Percentiles rank a stretch among this genome's conserved stretches.
Conservation (phyloP, 2,329 filamentous ascomycete species). For the Fusarium poae region DNA sequence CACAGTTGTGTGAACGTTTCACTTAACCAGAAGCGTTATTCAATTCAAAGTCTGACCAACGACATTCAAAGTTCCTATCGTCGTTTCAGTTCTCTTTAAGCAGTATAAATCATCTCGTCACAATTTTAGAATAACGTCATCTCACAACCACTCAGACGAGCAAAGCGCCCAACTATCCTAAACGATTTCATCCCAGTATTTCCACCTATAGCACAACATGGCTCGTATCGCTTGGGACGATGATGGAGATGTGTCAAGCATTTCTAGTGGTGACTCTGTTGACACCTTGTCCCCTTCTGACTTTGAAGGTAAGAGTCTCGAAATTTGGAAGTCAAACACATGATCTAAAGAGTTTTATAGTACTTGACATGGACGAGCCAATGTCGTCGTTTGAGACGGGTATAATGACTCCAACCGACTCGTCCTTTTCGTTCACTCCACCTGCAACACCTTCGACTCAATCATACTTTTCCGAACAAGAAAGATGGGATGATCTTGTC, state of each 20-base stretch:
- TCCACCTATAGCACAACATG: background rate
- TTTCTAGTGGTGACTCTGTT: background rate
- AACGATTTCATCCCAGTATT: background rate
- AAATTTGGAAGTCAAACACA: accelerated
- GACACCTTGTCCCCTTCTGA: background rate
- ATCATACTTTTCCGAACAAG: background rate
- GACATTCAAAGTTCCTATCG: background rate
- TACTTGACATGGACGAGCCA: background rate
- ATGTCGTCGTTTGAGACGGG: background rate
- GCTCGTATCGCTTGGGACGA: background rate
- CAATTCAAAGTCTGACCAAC: too few relatives aligned
- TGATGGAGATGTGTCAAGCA: background rate
- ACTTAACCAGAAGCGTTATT: too few relatives aligned
- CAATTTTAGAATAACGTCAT: background rate
- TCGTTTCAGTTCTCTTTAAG: background rate
- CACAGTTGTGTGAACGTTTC: too few relatives aligned
- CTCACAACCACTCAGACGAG: too few relatives aligned
- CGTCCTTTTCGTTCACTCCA: background rate
- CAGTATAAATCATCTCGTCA: background rate
- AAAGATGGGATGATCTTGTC: background rate
- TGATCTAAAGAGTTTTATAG: background rate
- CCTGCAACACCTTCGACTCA: background rate
- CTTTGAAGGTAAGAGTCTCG: background rate
- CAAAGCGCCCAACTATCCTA: too few relatives aligned
- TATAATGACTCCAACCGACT: background rate